Evolutionary conservation across 495 filamentous ascomycete genomes (phyloP).

Genomic region (Chaetomium tenue): DNA sequence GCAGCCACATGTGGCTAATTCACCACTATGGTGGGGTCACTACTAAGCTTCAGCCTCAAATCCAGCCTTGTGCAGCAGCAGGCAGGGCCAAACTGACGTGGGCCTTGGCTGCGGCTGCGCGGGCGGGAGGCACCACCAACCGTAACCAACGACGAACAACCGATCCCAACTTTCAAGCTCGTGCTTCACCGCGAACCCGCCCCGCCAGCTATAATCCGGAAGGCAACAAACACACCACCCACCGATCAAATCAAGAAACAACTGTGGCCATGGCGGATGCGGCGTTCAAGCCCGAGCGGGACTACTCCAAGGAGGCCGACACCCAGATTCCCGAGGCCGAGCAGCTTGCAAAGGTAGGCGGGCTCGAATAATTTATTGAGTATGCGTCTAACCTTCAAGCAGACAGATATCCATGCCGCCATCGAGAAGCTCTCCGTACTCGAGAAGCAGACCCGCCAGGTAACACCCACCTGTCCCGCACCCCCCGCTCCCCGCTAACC

Average conservation of each 20-base stretch:
- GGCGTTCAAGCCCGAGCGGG: constrained; percentile 61
- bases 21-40: neutral
- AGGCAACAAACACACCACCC: neutral
- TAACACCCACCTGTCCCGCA: constrained; percentile 36
- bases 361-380: neutral
- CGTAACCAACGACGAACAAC: neutral
- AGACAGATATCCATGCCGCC: constrained; percentile 78
- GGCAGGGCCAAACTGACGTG: constrained; percentile 30
- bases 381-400: neutral
- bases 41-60: constrained; percentile 10
- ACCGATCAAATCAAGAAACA: neutral
- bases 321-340: constrained; percentile 85
- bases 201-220: neutral
- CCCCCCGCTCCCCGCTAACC: constrained; percentile 14
- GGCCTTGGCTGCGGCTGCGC: constrained; percentile 14
- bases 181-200: neutral
- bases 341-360: constrained; percentile 74
- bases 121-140: constrained; percentile 12
- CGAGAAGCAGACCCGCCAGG: constrained; percentile 97
- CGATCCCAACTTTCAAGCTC: neutral
- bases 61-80: constrained; percentile 13
- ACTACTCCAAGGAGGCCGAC: constrained; percentile 87
- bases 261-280: constrained; percentile 47
- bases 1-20: constrained; percentile 14
- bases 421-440: constrained; percentile 88